Evolutionary conservation across 208 protist species (phyloP).

Genomic region (Trypanosoma platydactyli): DNA sequence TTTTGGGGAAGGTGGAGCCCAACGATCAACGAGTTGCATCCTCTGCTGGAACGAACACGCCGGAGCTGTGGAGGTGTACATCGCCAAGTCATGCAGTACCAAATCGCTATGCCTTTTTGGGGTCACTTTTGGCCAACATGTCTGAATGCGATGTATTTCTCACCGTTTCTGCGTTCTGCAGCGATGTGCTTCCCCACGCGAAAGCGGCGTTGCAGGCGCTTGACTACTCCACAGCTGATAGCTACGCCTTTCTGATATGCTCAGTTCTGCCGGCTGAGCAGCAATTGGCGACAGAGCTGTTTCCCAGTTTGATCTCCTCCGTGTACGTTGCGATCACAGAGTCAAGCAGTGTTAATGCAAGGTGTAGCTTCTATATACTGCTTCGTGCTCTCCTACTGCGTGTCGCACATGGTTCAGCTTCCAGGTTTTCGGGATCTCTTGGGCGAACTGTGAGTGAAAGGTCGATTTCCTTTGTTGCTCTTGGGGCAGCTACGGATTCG

Average conservation of each 20-base stretch:
- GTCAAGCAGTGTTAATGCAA: slow-evolving; percentile 1
- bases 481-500: background rate
- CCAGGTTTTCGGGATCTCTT: background rate
- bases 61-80: background rate
- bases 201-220: slow-evolving; percentile 5
- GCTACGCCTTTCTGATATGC: slow-evolving; percentile 34
- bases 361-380: slow-evolving; percentile 30
- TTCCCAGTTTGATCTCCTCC: slow-evolving; percentile 33
- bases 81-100: background rate
- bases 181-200: slow-evolving; percentile 31
- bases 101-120: slow-evolving; percentile 35
- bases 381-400: slow-evolving; percentile 30
- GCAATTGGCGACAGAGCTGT: slow-evolving; percentile 13
- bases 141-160: slow-evolving; percentile 46
- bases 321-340: slow-evolving; percentile 30
- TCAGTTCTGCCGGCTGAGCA: slow-evolving; percentile 33
- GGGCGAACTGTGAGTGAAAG: background rate
- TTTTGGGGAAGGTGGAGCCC: background rate
- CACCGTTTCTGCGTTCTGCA: slow-evolving; percentile 33
- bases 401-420: slow-evolving; percentile 5
- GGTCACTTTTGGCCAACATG: slow-evolving; percentile 47
- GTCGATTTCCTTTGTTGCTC: background rate
- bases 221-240: slow-evolving; percentile 27
- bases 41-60: background rate
- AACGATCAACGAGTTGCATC: background rate